Conservation (phyloP, 441 rosid genomes). For the Breynia disticha region DNA sequence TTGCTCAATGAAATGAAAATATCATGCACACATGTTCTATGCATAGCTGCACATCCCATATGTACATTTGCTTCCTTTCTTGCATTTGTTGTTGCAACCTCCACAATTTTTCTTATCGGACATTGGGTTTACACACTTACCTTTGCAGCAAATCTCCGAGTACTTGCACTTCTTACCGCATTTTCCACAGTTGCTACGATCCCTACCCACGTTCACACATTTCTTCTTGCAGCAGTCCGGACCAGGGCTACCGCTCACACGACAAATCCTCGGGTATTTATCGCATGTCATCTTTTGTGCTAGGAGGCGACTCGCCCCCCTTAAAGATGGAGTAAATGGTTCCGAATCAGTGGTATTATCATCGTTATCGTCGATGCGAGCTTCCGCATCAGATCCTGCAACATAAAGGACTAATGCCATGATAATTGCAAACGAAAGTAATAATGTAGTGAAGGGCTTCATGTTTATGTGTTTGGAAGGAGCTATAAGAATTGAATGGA, state of each 20-base stretch:
- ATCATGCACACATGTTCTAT: not conserved
- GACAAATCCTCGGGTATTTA: constrained; percentile 3
- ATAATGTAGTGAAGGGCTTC: no score
- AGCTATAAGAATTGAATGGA: no score
- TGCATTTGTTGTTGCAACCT: constrained; percentile 20
- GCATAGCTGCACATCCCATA: constrained; percentile 27
- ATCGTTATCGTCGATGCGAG: no score
- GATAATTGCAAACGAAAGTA: no score
- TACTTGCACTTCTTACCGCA: constrained; percentile 24
- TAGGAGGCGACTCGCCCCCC: no score
- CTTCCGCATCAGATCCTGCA: no score
- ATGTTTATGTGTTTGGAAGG: no score
- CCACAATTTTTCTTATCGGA: constrained; percentile 26
- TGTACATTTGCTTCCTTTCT: constrained; percentile 12
- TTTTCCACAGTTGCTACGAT: constrained; percentile 24
- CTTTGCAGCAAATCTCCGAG: constrained; percentile 23
- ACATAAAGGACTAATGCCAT: no score
- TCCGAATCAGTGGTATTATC: no score
- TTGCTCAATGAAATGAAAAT: constrained; percentile 1
- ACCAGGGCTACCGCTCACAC: constrained; percentile 14
- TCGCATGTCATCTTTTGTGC: constrained; percentile 2
- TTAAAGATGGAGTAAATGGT: no score
- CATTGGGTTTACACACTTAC: constrained; percentile 21
- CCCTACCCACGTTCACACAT: constrained; percentile 15
- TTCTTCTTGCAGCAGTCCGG: constrained; percentile 28